phyloP scores from a whole-genome alignment of 2,329 filamentous ascomycete species.

The Lojkania enalia region DNA sequence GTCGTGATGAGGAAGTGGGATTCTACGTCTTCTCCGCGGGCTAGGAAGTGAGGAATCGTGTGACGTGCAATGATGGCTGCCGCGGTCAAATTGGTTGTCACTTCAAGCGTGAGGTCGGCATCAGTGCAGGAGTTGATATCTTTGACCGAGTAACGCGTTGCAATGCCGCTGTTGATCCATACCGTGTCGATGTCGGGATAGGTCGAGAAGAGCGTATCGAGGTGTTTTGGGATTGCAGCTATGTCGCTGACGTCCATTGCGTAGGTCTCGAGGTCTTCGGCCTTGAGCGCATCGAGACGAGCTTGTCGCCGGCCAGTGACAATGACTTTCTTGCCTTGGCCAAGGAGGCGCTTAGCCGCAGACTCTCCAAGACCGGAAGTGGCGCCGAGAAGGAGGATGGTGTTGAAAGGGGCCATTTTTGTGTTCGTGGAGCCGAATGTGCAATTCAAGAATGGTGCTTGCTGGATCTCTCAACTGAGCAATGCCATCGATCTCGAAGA shows the following conservation, averaged over 20 bases:
- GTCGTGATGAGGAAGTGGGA: neutral
- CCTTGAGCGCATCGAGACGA: neutral
- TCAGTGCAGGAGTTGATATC: neutral
- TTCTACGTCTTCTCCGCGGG: neutral
- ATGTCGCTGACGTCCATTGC: neutral
- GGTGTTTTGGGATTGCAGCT: neutral
- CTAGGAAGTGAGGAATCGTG: neutral
- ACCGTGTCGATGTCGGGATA: conserved; percentile 2
- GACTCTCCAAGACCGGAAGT: conserved; percentile 55
- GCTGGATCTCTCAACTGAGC: neutral
- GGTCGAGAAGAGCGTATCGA: neutral
- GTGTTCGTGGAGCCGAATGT: neutral
- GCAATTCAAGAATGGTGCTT: neutral
- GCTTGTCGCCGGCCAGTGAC: conserved; percentile 2
- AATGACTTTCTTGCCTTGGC: conserved; percentile 20
- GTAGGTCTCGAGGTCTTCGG: conserved; percentile 1
- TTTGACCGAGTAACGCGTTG: neutral
- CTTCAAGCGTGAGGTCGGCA: neutral
- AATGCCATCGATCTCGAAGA: neutral
- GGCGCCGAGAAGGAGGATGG: conserved; percentile 43
- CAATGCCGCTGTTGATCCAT: neutral
- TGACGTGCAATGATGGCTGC: neutral
- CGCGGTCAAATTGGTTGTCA: conserved; percentile 1
- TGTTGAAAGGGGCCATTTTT: neutral
- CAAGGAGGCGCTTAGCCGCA: conserved; percentile 51